Conservation (phyloP, 768 basidiomycete genomes). For the Suillus luteus region DNA sequence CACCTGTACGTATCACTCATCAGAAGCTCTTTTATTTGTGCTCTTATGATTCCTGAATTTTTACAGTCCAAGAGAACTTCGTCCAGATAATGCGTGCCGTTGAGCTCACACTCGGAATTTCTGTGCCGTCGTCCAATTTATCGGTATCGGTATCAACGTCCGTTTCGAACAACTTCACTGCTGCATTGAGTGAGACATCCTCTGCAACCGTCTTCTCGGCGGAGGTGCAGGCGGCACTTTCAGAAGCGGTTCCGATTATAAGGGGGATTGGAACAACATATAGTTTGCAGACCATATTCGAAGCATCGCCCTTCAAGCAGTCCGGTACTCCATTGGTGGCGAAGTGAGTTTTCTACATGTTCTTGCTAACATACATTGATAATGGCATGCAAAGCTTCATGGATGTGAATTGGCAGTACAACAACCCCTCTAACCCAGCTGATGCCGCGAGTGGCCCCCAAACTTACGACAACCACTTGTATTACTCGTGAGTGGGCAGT, state of each 20-base stretch:
- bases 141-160: conserved; percentile 10
- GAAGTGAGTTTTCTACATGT: conserved; percentile 32
- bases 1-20: conserved; percentile 48
- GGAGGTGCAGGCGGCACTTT: conserved; percentile 36
- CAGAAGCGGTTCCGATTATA: conserved; percentile 41
- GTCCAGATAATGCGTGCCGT: conserved; percentile 67
- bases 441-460: conserved; percentile 70
- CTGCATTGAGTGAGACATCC: conserved; percentile 30
- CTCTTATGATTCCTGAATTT: conserved; percentile 7
- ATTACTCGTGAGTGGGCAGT: conserved; percentile 57
- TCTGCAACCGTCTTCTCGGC: conserved; percentile 25
- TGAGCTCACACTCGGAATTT: conserved; percentile 61
- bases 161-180: conserved; percentile 38
- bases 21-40: background rate
- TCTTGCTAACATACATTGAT: background rate
- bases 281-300: conserved; percentile 27
- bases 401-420: conserved; percentile 78
- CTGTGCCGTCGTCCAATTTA: conserved; percentile 22
- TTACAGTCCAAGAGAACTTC: conserved; percentile 67
- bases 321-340: conserved; percentile 35
- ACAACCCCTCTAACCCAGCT: conserved; percentile 71
- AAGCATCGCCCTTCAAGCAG: conserved; percentile 21
- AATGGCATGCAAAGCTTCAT: conserved; percentile 57
- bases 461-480: conserved; percentile 78
- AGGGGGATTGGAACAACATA: conserved; percentile 26